Evolutionary conservation across 305 asterid genomes (phyloP).

Genomic region (Fraxinus nigra): DNA sequence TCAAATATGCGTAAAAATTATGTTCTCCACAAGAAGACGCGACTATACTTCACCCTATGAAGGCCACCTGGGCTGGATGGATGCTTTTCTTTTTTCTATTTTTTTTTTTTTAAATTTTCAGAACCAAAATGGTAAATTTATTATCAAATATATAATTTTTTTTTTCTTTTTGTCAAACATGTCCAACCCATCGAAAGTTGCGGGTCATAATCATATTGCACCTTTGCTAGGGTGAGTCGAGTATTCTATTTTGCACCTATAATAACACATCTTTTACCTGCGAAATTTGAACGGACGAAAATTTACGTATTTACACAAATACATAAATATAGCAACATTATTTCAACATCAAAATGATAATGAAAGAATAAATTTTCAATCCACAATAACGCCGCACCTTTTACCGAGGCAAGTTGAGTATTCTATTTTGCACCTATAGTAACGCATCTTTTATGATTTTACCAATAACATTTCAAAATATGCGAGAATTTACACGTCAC

Average conservation of each 20-base stretch:
- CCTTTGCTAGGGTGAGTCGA: neutral
- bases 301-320: neutral
- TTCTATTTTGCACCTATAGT: neutral
- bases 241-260: neutral
- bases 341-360: neutral
- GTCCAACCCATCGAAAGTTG: neutral
- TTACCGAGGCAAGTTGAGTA: neutral
- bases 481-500: neutral
- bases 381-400: neutral
- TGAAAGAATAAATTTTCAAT: neutral
- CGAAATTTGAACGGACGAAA: neutral
- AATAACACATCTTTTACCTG: neutral
- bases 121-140: neutral
- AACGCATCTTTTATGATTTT: neutral
- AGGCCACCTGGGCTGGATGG: slow-evolving; percentile 20
- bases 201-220: neutral
- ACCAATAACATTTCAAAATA: neutral
- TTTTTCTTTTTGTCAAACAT: neutral
- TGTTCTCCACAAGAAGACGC: slow-evolving; percentile 25
- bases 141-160: neutral
- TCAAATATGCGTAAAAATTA: slow-evolving; percentile 18
- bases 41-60: slow-evolving; percentile 31
- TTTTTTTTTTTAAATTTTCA: neutral
- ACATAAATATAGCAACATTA: neutral
- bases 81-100: neutral